Evolutionary conservation across 495 filamentous ascomycete species (phyloP).

Genomic region (Penicillium canescens): DNA sequence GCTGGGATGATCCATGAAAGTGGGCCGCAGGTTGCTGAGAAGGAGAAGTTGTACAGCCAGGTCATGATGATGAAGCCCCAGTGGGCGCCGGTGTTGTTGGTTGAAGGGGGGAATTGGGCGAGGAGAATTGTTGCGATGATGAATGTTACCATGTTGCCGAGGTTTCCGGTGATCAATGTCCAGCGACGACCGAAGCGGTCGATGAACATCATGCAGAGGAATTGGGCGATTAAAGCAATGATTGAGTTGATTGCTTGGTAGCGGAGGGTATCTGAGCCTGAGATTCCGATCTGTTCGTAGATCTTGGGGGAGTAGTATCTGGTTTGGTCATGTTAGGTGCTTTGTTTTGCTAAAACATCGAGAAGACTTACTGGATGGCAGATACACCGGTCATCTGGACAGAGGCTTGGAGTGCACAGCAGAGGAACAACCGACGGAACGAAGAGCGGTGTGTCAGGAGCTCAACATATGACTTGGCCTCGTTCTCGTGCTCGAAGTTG

Average conservation of each 20-base stretch:
- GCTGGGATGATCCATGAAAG: conserved; percentile 65
- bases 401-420: conserved; percentile 65
- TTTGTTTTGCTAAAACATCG: background rate
- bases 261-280: conserved; percentile 60
- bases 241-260: conserved; percentile 73
- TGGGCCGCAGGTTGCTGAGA: conserved; percentile 64
- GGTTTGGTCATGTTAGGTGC: background rate
- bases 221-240: conserved; percentile 64
- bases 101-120: conserved; percentile 54
- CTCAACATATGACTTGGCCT: conserved; percentile 68
- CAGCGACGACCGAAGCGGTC: conserved; percentile 65
- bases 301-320: conserved; percentile 68
- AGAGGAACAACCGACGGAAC: conserved; percentile 69
- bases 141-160: conserved; percentile 63
- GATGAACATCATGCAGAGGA: conserved; percentile 66
- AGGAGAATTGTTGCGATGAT: conserved; percentile 49
- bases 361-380: conserved; percentile 57
- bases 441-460: conserved; percentile 63
- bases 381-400: conserved; percentile 74
- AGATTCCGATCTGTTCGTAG: conserved; percentile 67
- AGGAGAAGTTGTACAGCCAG: conserved; percentile 71
- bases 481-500: conserved; percentile 54
- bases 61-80: conserved; percentile 76
- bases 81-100: conserved; percentile 56
- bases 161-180: conserved; percentile 65